Evolutionary conservation across 768 basidiomycete genomes (phyloP).

Genomic region (Phanerochaete carnosa): DNA sequence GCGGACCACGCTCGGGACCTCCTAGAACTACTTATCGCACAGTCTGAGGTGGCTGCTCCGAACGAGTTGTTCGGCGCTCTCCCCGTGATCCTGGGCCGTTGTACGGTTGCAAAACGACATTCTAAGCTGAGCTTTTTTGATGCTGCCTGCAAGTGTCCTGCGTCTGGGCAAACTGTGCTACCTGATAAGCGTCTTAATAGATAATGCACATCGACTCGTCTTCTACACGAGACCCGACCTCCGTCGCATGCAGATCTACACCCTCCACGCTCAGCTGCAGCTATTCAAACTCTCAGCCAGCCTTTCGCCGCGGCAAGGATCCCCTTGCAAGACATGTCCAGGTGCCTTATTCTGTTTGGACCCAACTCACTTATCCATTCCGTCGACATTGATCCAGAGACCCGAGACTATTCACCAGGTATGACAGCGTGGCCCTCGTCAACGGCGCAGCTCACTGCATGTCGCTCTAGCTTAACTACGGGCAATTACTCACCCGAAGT

Average conservation of each 20-base stretch:
- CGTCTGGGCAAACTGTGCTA: background rate
- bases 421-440: conserved; percentile 8
- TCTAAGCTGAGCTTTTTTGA: conserved; percentile 33
- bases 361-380: conserved; percentile 1
- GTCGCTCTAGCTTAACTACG: conserved; percentile 10
- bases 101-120: conserved; percentile 13
- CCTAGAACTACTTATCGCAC: background rate
- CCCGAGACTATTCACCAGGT: background rate
- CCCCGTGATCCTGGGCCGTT: conserved; percentile 30
- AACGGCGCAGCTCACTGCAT: conserved; percentile 4
- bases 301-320: background rate
- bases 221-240: conserved; percentile 50
- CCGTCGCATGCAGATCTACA: conserved; percentile 62
- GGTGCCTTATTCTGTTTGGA: background rate
- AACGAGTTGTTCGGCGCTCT: conserved; percentile 1
- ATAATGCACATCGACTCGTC: conserved; percentile 16
- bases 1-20: background rate
- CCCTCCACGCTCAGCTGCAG: conserved; percentile 37
- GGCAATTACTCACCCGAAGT: background rate
- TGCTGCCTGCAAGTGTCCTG: background rate
- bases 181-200: background rate
- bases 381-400: background rate
- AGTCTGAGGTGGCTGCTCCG: background rate
- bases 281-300: conserved; percentile 7
- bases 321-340: background rate